A percentile compares a stretch with the other conserved stretches of the same genome.
These are phyloP conservation scores for Fusarium aywerte DNA, from an alignment of 2,329 filamentous ascomycete species.

Conservation along the genomic window DNA sequence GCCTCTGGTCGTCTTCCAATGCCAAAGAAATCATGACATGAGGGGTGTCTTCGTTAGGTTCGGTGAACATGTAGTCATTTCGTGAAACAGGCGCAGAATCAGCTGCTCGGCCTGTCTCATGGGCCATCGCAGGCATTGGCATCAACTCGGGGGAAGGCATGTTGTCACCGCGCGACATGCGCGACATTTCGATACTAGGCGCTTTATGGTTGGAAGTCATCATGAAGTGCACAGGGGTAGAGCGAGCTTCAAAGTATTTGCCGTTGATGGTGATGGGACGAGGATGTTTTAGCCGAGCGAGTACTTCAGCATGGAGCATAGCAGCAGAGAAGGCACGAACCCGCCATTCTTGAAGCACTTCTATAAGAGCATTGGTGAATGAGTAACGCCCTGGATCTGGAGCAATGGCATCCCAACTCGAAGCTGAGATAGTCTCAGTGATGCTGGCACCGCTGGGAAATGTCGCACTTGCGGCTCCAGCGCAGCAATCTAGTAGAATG, in stretches of 20 bases:
- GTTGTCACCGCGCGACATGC: slow-evolving; percentile 45
- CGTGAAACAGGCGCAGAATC: slow-evolving; percentile 39
- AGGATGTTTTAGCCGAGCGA: slow-evolving; percentile 69
- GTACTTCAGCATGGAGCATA: slow-evolving; percentile 69
- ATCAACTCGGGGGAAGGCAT: slow-evolving; percentile 39
- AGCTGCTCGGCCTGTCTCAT: slow-evolving; percentile 44
- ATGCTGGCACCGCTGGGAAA: slow-evolving; percentile 68
- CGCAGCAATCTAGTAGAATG: slow-evolving; percentile 69
- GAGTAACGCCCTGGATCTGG: slow-evolving; percentile 69
- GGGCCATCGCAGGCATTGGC: slow-evolving; percentile 32
- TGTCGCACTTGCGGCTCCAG: slow-evolving; percentile 68
- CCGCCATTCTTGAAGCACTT: slow-evolving; percentile 68
- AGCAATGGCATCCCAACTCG: slow-evolving; percentile 70
- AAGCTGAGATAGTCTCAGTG: slow-evolving; percentile 71
- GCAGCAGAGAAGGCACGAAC: slow-evolving; percentile 66
- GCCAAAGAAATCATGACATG: slow-evolving; percentile 71
- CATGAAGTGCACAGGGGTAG: slow-evolving; percentile 71
- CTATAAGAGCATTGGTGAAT: slow-evolving; percentile 68
- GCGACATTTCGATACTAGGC: slow-evolving; percentile 66
- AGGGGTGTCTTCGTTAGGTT: slow-evolving; percentile 66
- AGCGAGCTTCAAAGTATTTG: slow-evolving; percentile 66
- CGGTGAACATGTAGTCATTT: slow-evolving; percentile 49
- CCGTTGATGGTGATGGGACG: slow-evolving; percentile 67
- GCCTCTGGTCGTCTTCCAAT: slow-evolving; percentile 65
- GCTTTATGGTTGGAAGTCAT: slow-evolving; percentile 70